Evolutionary conservation across 495 filamentous ascomycete species (phyloP).

Genomic region (Neurospora sp.): DNA sequence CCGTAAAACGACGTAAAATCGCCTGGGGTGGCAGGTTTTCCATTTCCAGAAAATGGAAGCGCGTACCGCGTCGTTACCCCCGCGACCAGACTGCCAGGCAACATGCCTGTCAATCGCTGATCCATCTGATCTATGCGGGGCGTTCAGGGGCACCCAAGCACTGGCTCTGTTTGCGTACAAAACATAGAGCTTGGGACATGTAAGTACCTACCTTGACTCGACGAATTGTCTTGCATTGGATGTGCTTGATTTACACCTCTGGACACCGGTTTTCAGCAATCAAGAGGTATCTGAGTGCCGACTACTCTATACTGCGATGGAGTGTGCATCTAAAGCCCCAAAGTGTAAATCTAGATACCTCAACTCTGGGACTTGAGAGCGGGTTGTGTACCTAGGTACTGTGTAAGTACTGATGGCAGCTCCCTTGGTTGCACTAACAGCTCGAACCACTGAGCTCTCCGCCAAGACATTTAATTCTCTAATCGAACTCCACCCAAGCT

Average conservation of each 20-base stretch:
- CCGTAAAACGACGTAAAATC: not conserved
- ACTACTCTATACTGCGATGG: too few relatives aligned
- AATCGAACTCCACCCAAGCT: not conserved
- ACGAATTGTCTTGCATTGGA: not conserved
- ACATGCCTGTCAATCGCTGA: not conserved
- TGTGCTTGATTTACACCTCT: too few relatives aligned
- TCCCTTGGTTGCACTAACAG: not conserved
- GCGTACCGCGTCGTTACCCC: conserved; percentile 27
- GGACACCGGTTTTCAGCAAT: too few relatives aligned
- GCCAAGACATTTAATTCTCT: not conserved
- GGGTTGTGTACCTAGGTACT: not conserved
- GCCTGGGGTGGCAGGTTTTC: not conserved
- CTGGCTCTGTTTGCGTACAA: not conserved
- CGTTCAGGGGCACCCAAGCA: conserved; percentile 5
- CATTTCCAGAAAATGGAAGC: conserved; percentile 7
- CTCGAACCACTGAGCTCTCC: not conserved
- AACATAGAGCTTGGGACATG: not conserved
- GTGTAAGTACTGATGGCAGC: not conserved
- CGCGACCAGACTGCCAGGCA: conserved; percentile 15
- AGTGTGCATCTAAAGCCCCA: too few relatives aligned
- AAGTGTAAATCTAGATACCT: too few relatives aligned
- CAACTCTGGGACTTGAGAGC: too few relatives aligned
- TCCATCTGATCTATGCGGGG: conserved; percentile 1
- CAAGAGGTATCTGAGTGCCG: too few relatives aligned
- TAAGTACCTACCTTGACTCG: not conserved